Evolutionary conservation across 495 filamentous ascomycete species (phyloP), one percentile per base, ranked within the genome.

Genomic region (Penicillium macrosclerotiorum): DNA sequence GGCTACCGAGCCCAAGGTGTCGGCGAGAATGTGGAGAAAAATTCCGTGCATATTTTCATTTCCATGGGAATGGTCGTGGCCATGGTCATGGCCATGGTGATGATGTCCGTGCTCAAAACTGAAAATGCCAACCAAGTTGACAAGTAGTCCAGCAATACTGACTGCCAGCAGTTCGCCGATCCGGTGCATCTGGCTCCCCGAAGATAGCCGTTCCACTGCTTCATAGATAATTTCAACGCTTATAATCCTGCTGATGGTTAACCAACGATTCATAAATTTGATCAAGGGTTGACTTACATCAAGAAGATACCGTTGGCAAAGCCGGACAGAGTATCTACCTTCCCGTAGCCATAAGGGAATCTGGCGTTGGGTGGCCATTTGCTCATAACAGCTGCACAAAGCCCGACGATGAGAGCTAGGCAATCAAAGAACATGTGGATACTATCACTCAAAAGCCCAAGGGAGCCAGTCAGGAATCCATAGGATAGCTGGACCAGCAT

Each of bases 391-490:
- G 94, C 85, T n/a, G 93, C 93, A 54, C 89, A 89, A 7, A 99
- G 77, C 11, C 93, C 93, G 12, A 97, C 88, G 1, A 86, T 84
- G 16, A 99, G 77, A 14, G 93, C 93, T 11, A 96, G 78, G 52
- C 93, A 99, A 64, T 99, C 93, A 52, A 99, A 99, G 61, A 99
- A 94, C 93, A 99, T 99, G 67, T 99, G 93, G 49, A 99, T 94
- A 59, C 89, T 96, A 65, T 99, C 93, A 54, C 89, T 95, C 4
- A 99, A 82, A 3, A 99, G 76, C 1, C 93, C 93, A 5, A 99
- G 76, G 1, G 94, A 97, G 42, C 93, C 90, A 5, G 90, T 96
- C 9, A 89, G 61, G 52, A 93, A 90, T 24, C 93, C 93, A 59
- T 99, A 99, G 24, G 88, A 87, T 14, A 92, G 84, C 59, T 99